Evolutionary conservation across 2,329 filamentous ascomycete species (phyloP).

Genomic region (Raffaelea albimanens): DNA sequence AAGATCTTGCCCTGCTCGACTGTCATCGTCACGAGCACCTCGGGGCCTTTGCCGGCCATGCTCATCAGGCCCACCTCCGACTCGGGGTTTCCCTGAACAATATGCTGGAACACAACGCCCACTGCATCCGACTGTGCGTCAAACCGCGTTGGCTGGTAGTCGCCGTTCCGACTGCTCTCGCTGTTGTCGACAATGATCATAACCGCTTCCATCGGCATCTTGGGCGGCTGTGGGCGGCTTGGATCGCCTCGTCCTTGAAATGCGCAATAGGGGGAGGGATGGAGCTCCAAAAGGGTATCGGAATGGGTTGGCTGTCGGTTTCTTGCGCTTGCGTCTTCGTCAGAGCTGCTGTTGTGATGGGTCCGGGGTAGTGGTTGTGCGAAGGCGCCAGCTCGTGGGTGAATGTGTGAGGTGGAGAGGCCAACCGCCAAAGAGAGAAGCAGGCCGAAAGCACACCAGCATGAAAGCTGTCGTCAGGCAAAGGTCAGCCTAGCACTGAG

Average conservation of each 20-base stretch:
- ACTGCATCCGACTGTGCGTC: constrained; percentile 94
- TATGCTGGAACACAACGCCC: constrained; percentile 89
- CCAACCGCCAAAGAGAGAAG: background rate
- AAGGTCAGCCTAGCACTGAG: constrained; percentile 11
- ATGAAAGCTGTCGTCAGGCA: constrained; percentile 15
- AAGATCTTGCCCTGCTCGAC: constrained; percentile 94
- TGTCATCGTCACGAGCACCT: constrained; percentile 92
- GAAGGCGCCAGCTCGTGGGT: no score
- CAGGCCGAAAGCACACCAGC: background rate
- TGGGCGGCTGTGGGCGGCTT: constrained; percentile 27
- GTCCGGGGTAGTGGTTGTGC: no score
- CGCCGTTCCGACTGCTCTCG: constrained; percentile 95
- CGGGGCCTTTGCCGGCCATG: constrained; percentile 95
- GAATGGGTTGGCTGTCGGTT: no score
- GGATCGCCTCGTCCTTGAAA: background rate
- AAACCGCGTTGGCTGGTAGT: constrained; percentile 84
- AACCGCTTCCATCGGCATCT: constrained; percentile 96
- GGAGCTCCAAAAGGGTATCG: no score
- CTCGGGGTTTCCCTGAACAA: constrained; percentile 91
- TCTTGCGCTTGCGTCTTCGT: no score
- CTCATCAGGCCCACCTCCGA: constrained; percentile 97
- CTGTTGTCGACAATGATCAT: constrained; percentile 99
- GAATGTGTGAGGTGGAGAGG: background rate
- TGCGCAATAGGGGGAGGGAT: background rate
- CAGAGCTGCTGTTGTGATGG: no score